Conservation (phyloP, 345 rosid genomes). For the Ailanthus altissimus region DNA sequence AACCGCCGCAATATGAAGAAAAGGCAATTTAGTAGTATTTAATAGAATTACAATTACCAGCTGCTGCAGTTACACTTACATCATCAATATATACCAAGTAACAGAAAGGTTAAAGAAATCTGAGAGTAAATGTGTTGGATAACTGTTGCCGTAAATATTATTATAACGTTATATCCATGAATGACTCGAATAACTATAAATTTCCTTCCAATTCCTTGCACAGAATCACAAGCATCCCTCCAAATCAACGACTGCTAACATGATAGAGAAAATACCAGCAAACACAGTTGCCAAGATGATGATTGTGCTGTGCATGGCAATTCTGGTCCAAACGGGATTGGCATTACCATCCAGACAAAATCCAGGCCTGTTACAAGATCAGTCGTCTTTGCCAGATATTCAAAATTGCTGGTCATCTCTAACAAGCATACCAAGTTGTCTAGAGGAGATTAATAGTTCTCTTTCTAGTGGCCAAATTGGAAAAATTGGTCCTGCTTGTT, state of each 20-base stretch:
- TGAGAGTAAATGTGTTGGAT: too few species aligned
- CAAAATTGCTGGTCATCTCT: constrained; percentile 16
- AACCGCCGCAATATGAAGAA: too few species aligned
- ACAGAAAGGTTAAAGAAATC: too few species aligned
- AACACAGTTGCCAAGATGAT: neutral
- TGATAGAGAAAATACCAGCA: neutral
- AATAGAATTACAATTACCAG: too few species aligned
- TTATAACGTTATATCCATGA: too few species aligned
- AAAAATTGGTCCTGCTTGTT: constrained; percentile 10
- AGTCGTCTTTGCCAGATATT: neutral
- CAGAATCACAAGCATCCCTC: neutral
- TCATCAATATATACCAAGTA: too few species aligned
- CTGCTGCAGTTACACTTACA: too few species aligned
- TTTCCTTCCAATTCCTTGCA: neutral
- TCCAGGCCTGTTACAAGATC: too few species aligned
- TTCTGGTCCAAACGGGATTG: neutral
- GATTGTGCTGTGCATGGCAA: neutral
- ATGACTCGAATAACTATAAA: too few species aligned
- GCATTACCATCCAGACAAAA: neutral
- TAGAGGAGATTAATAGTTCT: neutral
- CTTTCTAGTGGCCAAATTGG: constrained; percentile 8
- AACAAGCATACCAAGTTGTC: neutral
- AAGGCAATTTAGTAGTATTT: too few species aligned
- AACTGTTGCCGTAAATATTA: too few species aligned
- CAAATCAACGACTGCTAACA: neutral